Evolutionary conservation across 2,329 filamentous ascomycete genomes (phyloP), one percentile per base, ranked within the genome.

Genomic region (Remersonia thermophila): DNA sequence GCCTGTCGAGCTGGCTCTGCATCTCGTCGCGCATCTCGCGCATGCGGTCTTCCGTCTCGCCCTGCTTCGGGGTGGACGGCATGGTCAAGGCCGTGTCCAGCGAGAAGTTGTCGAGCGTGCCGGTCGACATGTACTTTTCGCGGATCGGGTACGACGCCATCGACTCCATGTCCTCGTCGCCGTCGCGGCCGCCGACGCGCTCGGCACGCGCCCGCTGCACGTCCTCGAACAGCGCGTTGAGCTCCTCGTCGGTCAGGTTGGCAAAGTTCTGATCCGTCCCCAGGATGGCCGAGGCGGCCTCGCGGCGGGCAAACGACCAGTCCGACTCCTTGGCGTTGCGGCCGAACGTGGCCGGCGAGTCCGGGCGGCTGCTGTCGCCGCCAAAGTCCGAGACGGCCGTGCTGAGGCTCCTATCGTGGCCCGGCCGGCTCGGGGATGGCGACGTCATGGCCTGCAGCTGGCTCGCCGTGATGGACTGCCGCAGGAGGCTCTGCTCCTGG

Each of bases 71-170:
- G 0, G 89, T 96, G 0, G 86, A 93, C 2, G 91, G 91, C 69
- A 95, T 86, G 0, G 91, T 98, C 34, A 98, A 67, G 10, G 80
- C 81, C 1, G 91, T 98, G 55, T 98, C 91, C 12, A 98, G 67
- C 2, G 89, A 96, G 51, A 95, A 91, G 54, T 93, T 95, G 59
- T 98, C 91, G 36, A 96, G 70, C 0, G 89, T 95, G 2, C 89
- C 89, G 37, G 82, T 91, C 3, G 87, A 95, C 63, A 94, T 74
- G 58, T 96, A 96, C 53, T 96, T 96, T 50, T 98, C 91, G 35
- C 91, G 73, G 20, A 87, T 68, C 2, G 85, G 80, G 52, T 87
- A 95, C 1, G 89, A 95, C 18, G 79, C 82, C 32, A 82, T 74
- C 0, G 89, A 95, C 47, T 98, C 91, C 36, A 79, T 76, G 55